A percentile compares a stretch with the other conserved stretches of the same genome.
These are phyloP conservation scores for Striga hermonthica DNA, from an alignment of 305 asterid species.

Conservation along the genomic window DNA sequence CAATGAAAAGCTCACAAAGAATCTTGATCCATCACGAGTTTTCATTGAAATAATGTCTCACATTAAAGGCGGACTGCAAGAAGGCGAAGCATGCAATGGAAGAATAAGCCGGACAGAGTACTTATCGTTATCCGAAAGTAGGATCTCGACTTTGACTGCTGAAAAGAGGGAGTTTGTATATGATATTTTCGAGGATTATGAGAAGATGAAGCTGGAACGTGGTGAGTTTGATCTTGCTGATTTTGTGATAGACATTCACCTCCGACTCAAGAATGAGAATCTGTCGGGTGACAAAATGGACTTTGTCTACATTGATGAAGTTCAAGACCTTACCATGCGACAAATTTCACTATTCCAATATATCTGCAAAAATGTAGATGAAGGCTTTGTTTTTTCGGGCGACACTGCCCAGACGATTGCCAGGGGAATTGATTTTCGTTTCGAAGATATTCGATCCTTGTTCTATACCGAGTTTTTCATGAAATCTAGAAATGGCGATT, in stretches of 20 bases:
- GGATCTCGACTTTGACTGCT: conserved; percentile 46
- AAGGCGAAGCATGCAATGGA: conserved; percentile 34
- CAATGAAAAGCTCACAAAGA: conserved; percentile 41
- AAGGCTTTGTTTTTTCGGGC: conserved; percentile 68
- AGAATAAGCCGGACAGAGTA: conserved; percentile 47
- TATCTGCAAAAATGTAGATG: conserved; percentile 57
- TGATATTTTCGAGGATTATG: conserved; percentile 56
- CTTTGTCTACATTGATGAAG: conserved; percentile 78
- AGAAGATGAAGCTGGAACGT: conserved; percentile 52
- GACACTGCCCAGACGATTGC: conserved; percentile 84
- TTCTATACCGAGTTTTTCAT: conserved; percentile 56
- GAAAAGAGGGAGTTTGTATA: conserved; percentile 44
- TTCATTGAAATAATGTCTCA: conserved; percentile 69
- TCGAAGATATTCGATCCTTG: conserved; percentile 61
- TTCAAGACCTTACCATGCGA: conserved; percentile 72
- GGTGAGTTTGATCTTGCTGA: conserved; percentile 69
- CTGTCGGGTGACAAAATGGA: conserved; percentile 61
- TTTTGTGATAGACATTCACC: conserved; percentile 59
- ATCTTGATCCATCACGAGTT: conserved; percentile 58
- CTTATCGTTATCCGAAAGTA: conserved; percentile 39
- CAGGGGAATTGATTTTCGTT: conserved; percentile 64
- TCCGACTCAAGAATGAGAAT: conserved; percentile 39
- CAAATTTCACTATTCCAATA: conserved; percentile 59
- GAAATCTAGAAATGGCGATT: conserved; percentile 34
- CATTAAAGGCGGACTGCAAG: conserved; percentile 59